Base-by-base conservation (phyloP, 768 basidiomycete genomes). In the Lactifluus hygrophoroides region DNA sequence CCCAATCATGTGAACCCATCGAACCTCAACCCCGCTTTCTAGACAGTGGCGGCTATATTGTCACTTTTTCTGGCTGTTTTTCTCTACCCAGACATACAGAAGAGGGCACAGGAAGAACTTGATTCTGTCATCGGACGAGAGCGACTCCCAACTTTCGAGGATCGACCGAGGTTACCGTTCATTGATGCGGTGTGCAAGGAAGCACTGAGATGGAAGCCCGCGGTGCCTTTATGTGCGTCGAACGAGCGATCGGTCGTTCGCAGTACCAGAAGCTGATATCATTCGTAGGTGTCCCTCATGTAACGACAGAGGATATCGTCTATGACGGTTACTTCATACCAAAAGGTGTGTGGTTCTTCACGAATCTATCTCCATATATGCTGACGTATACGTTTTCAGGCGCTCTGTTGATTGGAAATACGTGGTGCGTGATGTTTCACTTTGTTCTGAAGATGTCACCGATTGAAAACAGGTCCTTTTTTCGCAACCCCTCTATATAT, bases 291-390 rank as follows among this genome's bases (percentile, higher is more conserved):
- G 21, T 68, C 3, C 68, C 68, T 14, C 68, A 69, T 50, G 35
- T 48, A 10, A 19, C 55, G 5, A 51, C 40, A 9, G 40, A 66
- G 38, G 69, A 69, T 27, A 64, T 69, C 43, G 52, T 66, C 3
- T 70, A 68, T 53, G 51, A 67, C 42, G 69, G 66, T 0, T 70
- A 61, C 37, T 57, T 60, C 32, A 67, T 71, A 5, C 67, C 68
- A 4, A 70, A 69, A 44, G 68, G 65, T 28, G 30, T 46, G 3
- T 35, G 11, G n/a, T n/a, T 3, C n/a, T 38, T 1, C 37, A 17
- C 9, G 5, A 8, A 5, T 17, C 8, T 32, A 10, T 38, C 37
- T 9, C 17, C 3, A 35, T 32, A 11, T 17, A 11, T 7, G 4
- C n/a, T 13, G n/a, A 5, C 8, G 19, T 2, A 7, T 38, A 10